Evolutionary conservation across 1,284 basidiomycete genomes (phyloP).

Genomic region (Phylloboletellus chloephorus): DNA sequence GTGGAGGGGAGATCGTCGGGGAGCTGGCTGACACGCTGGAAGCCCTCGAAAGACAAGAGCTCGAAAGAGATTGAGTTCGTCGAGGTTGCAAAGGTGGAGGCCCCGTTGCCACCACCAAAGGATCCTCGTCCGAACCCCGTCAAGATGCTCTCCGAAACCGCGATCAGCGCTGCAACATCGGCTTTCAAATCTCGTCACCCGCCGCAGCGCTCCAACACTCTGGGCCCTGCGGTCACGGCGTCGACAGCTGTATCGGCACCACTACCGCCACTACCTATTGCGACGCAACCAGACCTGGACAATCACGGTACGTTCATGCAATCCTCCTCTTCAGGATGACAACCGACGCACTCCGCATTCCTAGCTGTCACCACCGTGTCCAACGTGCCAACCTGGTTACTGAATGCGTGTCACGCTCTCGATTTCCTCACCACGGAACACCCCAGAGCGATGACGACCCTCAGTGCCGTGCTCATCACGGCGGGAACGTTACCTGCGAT

Average conservation of each 20-base stretch:
- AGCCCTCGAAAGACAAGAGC: conserved; percentile 33
- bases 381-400: conserved; percentile 65
- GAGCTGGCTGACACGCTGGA: conserved; percentile 52
- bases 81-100: conserved; percentile 22
- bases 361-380: conserved; percentile 47
- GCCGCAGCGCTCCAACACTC: conserved; percentile 29
- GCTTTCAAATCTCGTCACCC: conserved; percentile 25
- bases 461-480: conserved; percentile 71
- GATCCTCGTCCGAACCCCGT: conserved; percentile 31
- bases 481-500: conserved; percentile 66
- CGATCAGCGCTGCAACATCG: conserved; percentile 24
- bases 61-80: conserved; percentile 23
- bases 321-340: not conserved
- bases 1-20: conserved; percentile 49
- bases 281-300: conserved; percentile 11
- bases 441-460: conserved; percentile 66
- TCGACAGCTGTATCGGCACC: conserved; percentile 14
- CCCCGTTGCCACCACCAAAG: conserved; percentile 26
- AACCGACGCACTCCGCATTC: conserved; percentile 4
- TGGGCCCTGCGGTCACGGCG: conserved; percentile 23
- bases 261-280: conserved; percentile 16
- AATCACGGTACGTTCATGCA: conserved; percentile 17
- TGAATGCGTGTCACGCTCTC: conserved; percentile 68
- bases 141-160: conserved; percentile 30
- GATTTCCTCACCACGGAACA: conserved; percentile 69